phyloP scores from a whole-genome alignment of 2,329 filamentous ascomycete genomes.

The Calonectria pseudoreteaudii region DNA sequence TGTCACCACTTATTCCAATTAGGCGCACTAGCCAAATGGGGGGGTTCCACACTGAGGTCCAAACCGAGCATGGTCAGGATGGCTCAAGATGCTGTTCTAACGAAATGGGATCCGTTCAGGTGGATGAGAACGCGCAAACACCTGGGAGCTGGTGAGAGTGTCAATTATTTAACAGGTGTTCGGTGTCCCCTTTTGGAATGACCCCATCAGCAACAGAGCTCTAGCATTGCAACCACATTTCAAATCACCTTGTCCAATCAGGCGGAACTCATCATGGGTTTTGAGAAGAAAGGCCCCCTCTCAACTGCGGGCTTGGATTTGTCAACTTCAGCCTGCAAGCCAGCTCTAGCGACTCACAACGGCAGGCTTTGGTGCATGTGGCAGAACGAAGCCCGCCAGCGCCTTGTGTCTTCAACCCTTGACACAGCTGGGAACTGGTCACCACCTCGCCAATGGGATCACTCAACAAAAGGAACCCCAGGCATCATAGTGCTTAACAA shows the following conservation, averaged over 20 bases:
- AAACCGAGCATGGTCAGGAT: not conserved
- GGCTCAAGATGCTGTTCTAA: not conserved
- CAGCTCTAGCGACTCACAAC: not conserved
- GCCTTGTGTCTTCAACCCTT: not conserved
- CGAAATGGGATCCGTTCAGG: not conserved
- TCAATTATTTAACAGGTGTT: not conserved
- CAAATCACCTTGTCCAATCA: not conserved
- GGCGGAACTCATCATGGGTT: not conserved
- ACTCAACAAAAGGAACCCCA: not conserved
- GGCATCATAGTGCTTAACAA: not conserved
- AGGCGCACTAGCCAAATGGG: not conserved
- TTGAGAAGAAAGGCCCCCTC: not conserved
- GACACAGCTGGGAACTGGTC: not conserved
- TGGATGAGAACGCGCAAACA: not conserved
- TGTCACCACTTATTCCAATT: not conserved
- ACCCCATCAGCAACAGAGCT: not conserved
- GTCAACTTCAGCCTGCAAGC: not conserved
- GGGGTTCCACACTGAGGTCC: not conserved
- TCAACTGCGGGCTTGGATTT: not conserved
- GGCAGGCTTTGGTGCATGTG: not conserved
- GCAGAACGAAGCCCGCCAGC: not conserved
- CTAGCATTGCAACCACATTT: not conserved
- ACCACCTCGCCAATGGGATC: not conserved
- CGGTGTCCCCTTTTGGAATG: not conserved
- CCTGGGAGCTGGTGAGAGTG: not conserved